These are phyloP conservation scores for Diddensiella caesifluorescens DNA, from an alignment of 805 yeast species.

Conservation along the genomic window DNA sequence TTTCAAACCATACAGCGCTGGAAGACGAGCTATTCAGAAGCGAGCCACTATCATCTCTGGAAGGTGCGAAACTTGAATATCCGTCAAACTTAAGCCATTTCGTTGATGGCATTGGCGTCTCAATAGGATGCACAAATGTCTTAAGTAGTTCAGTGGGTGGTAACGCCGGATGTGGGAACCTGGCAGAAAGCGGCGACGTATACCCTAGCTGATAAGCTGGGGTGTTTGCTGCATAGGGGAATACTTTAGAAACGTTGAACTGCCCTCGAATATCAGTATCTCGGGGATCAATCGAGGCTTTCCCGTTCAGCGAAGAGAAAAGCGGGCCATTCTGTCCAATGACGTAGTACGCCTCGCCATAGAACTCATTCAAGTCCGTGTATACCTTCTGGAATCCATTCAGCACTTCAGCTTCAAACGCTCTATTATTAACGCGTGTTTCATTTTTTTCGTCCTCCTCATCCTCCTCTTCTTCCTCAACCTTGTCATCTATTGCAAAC, in stretches of 20 bases:
- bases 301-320: conserved; percentile 66
- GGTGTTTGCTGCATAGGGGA: conserved; percentile 46
- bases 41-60: conserved; percentile 53
- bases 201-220: conserved; percentile 40
- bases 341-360: conserved; percentile 70
- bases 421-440: conserved; percentile 3
- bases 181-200: conserved; percentile 41
- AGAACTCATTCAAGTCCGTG: conserved; percentile 73
- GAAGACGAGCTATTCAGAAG: conserved; percentile 40
- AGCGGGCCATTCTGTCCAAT: conserved; percentile 66
- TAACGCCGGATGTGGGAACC: conserved; percentile 45
- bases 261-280: conserved; percentile 63
- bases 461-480: conserved; percentile 7
- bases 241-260: conserved; percentile 58
- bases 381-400: conserved; percentile 33
- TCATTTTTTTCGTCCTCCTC: conserved; percentile 6
- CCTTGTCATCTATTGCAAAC: conserved; percentile 9
- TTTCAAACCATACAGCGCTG: conserved; percentile 33
- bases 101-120: conserved; percentile 51
- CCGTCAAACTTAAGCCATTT: conserved; percentile 56
- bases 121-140: conserved; percentile 33
- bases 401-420: conserved; percentile 23
- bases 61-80: conserved; percentile 59
- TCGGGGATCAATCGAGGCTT: conserved; percentile 71
- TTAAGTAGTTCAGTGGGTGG: conserved; percentile 49